Percentiles rank a stretch among this genome's conserved stretches.
phyloP scores from a whole-genome alignment of 2,329 filamentous ascomycete species.

The Coniochaeta prunicola region DNA sequence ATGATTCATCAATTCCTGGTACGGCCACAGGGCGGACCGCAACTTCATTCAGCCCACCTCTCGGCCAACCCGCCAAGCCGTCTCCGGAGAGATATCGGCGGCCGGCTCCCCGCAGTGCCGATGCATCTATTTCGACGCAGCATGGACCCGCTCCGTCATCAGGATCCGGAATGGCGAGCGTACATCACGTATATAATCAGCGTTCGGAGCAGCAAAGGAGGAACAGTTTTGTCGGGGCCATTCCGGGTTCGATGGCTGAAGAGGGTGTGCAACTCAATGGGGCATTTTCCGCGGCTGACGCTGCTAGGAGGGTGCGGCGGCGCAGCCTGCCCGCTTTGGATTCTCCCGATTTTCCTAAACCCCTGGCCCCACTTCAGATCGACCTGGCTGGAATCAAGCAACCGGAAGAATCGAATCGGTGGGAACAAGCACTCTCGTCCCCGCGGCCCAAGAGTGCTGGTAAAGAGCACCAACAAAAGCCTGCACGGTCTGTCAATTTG shows the following conservation, averaged over 20 bases:
- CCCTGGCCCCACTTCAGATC: slow-evolving; percentile 26
- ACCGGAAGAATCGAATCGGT: slow-evolving; percentile 24
- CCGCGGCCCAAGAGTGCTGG: neutral
- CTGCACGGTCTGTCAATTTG: slow-evolving; percentile 14
- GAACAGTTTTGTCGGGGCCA: slow-evolving; percentile 38
- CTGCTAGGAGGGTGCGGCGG: slow-evolving; percentile 69
- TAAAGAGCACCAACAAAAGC: slow-evolving; percentile 27
- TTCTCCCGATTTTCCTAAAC: slow-evolving; percentile 33
- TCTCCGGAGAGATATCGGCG: slow-evolving; percentile 82
- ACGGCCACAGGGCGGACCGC: slow-evolving; percentile 37
- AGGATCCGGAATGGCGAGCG: slow-evolving; percentile 45
- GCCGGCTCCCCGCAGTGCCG: slow-evolving; percentile 46
- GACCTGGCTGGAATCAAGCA: slow-evolving; percentile 17
- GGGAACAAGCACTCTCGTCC: slow-evolving; percentile 19
- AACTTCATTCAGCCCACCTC: slow-evolving; percentile 29
- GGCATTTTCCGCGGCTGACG: slow-evolving; percentile 50
- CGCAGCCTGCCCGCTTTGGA: slow-evolving; percentile 70
- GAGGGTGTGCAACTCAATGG: slow-evolving; percentile 65
- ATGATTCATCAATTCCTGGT: slow-evolving; percentile 41
- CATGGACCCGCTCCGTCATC: slow-evolving; percentile 35
- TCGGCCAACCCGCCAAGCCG: slow-evolving; percentile 54
- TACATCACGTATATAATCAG: slow-evolving; percentile 47
- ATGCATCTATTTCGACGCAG: slow-evolving; percentile 28
- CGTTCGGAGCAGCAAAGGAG: slow-evolving; percentile 26
- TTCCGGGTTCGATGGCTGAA: slow-evolving; percentile 31